Evolutionary conservation across 352 stramenopile genomes (phyloP), one percentile per base, ranked within the genome.

Genomic region (Globisporangium lucens): DNA sequence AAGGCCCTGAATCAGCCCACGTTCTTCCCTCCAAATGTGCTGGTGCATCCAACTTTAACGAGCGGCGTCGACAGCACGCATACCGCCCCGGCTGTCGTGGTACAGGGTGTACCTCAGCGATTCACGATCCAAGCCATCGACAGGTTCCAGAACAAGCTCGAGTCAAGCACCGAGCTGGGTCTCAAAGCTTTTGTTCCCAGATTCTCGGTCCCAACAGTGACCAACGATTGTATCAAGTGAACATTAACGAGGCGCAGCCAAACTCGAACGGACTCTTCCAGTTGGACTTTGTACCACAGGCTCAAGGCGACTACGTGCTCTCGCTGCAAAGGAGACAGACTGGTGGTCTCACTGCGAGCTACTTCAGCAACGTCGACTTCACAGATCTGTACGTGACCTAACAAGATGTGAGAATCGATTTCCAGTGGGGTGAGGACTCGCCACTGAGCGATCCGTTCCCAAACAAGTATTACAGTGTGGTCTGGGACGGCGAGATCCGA

Each of bases 61-160:
- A 90, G 74, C 75, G 80, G 80, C 60, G 70, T 68, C 33, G 74
- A 78, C 30, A 93, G 79, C 30, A 93, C 76, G 9, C 94, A 98
- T 69, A 86, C 89, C 52, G 88, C 90, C 0, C 80, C 83, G 7
- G 61, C 84, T 7, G 78, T 98, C 30, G 93, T 94, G 0, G 92
- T 84, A 0, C 87, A 95, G 83, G 83, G 95, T 22, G 74, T 83
- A 2, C 53, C 66, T 24, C 87, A 93, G 53, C 69, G 63, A 35
- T 98, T 98, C 71, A 79, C 73, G 10, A 73, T 99, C 2, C 89
- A 98, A 66, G 78, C 89, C 15, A 87, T 95, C 36, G 96, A 99
- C 72, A 71, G 75, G 3, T 99, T 98, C 67, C 82, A 86, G 6
- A 99, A 99, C 73, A 74, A 78, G 36, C 77, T 99, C 9, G 87